phyloP scores from a whole-genome alignment of 345 rosid species.

The Eutrema yunnanense region DNA sequence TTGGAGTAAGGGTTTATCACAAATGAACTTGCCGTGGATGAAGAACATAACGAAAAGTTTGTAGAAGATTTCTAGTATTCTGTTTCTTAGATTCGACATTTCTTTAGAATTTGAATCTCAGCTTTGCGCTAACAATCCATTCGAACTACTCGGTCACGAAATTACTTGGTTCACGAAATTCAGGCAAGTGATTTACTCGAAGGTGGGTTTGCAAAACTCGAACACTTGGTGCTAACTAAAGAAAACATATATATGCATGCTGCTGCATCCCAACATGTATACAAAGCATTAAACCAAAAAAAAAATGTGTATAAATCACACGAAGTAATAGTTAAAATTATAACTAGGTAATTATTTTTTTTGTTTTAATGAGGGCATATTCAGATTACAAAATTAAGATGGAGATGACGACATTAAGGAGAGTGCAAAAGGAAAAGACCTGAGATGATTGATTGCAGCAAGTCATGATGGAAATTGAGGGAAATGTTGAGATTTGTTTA shows the following conservation, averaged over 20 bases:
- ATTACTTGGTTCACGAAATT: too few species aligned
- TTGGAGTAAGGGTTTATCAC: too few species aligned
- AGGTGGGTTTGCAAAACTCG: not conserved
- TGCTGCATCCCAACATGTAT: not conserved
- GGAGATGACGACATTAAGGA: not conserved
- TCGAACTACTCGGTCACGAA: too few species aligned
- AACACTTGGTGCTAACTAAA: not conserved
- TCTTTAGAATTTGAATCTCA: too few species aligned
- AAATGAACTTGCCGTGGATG: not conserved
- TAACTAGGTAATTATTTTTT: too few species aligned
- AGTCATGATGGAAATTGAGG: not conserved
- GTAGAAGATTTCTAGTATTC: not conserved
- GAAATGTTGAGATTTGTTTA: not conserved
- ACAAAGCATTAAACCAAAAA: too few species aligned
- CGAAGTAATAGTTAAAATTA: not conserved
- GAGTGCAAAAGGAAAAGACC: not conserved
- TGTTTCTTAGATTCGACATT: too few species aligned
- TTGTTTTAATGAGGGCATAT: not conserved
- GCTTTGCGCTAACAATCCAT: too few species aligned
- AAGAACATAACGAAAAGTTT: not conserved
- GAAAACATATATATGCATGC: not conserved
- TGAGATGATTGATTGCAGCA: not conserved
- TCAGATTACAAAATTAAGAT: not conserved
- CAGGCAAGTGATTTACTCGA: not conserved
- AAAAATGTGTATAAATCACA: not conserved